Evolutionary conservation across 1,284 basidiomycete genomes (phyloP).

Genomic region (Singerocomus inundabilis): DNA sequence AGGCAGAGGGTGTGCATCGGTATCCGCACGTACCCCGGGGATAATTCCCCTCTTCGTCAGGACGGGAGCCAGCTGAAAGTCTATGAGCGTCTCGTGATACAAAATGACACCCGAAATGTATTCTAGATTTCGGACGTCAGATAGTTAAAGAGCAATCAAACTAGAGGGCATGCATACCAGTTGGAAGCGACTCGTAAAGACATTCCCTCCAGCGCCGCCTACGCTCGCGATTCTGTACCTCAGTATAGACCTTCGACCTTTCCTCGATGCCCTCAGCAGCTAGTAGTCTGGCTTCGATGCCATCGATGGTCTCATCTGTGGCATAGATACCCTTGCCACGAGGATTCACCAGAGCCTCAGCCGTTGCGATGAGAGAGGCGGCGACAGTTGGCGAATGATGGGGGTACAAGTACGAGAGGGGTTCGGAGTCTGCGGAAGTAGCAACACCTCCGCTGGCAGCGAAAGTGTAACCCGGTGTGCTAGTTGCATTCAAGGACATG

Average conservation of each 20-base stretch:
- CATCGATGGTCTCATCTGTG: slow-evolving; percentile 50
- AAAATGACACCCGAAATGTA: slow-evolving; percentile 52
- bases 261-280: slow-evolving; percentile 34
- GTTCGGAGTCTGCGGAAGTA: slow-evolving; percentile 6
- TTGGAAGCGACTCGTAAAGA: slow-evolving; percentile 43
- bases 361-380: slow-evolving; percentile 42
- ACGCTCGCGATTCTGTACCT: slow-evolving; percentile 39
- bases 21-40: slow-evolving; percentile 50
- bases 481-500: slow-evolving; percentile 23
- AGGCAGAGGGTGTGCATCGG: slow-evolving; percentile 47
- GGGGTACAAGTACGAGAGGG: slow-evolving; percentile 37
- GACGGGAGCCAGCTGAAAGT: slow-evolving; percentile 46
- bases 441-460: slow-evolving; percentile 7
- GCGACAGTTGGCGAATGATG: slow-evolving; percentile 43
- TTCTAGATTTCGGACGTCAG: slow-evolving; percentile 31
- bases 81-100: slow-evolving; percentile 46
- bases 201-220: slow-evolving; percentile 45
- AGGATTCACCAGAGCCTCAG: slow-evolving; percentile 44
- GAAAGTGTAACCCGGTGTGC: slow-evolving; percentile 28
- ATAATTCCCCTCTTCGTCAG: slow-evolving; percentile 46
- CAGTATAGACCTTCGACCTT: slow-evolving; percentile 29
- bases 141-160: background rate
- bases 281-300: slow-evolving; percentile 41
- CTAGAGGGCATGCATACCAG: slow-evolving; percentile 30
- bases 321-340: slow-evolving; percentile 54